Evolutionary conservation across 768 basidiomycete species (phyloP), one percentile per base, ranked within the genome.

Genomic region (Boletus reticuloceps): DNA sequence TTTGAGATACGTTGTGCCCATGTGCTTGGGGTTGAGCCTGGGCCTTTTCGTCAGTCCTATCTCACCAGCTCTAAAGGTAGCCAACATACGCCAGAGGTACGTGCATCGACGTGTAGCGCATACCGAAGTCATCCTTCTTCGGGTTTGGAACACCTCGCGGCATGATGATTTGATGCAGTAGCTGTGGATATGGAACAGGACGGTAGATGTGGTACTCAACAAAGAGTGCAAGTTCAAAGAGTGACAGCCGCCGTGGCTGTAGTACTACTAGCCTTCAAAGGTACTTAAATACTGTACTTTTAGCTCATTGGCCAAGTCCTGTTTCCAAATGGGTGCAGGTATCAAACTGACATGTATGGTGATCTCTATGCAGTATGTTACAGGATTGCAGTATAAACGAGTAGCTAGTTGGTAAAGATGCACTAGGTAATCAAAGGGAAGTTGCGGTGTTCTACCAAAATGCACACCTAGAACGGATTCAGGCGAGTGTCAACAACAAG

Each of bases 91-190:
- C 80, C 56, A 89, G 71, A 29, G 91, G 92, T 11, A 93, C 90
- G 71, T 84, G 78, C 71, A 94, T 94, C 14, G 81, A 77, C 5
- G 92, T 92, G 71, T 87, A 92, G 44, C 84, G 82, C 77, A 94
- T 77, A 16, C 90, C 89, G 53, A 83, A 85, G 62, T 93, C 91
- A 75, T 92, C 89, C 60, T 83, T 81, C 71, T 85, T 88, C 29
- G 81, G 83, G 64, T 89, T 90, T 31, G 91, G 89, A 45, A 91
- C 82, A 55, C 90, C 90, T 70, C 90, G 81, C 56, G 90, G 90
- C 90, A 91, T 91, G 32, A 20, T 56, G 41, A 41, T 56, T n/a
- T 49, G 47, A 38, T 40, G 36, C 25, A 29, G 38, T 25, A 10
- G 45, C 50, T 40, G 47, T 42, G 40, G 52, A 34, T 52, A 22